Conservation (phyloP, 2,329 filamentous ascomycete species). For the Aspergillus transmontanensis region DNA sequence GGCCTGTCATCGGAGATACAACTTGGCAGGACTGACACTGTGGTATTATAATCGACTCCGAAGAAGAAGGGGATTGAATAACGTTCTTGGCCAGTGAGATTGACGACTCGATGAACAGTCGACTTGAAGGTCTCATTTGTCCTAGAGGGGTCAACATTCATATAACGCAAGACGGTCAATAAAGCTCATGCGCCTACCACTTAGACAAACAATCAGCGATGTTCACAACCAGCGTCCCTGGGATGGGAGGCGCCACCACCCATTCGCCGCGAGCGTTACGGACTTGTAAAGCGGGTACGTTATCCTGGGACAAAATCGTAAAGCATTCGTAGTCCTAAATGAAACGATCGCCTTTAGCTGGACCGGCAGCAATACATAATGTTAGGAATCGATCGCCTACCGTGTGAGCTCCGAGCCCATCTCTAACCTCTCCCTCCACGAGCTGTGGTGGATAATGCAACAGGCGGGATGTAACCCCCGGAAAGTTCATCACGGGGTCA, state of each 20-base stretch:
- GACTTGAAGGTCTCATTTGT: slow-evolving; percentile 43
- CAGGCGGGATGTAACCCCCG: slow-evolving; percentile 43
- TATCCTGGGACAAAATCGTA: slow-evolving; percentile 45
- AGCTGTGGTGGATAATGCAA: slow-evolving; percentile 45
- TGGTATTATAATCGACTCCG: slow-evolving; percentile 42
- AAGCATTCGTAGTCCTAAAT: slow-evolving; percentile 42
- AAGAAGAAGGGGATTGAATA: slow-evolving; percentile 48
- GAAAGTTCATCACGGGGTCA: slow-evolving; percentile 33
- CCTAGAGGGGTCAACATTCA: slow-evolving; percentile 25
- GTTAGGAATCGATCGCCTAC: slow-evolving; percentile 14
- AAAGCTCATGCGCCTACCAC: slow-evolving; percentile 18
- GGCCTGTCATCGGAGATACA: slow-evolving; percentile 18
- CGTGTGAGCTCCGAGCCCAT: slow-evolving; percentile 46
- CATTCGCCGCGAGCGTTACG: slow-evolving; percentile 34
- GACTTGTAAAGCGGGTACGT: slow-evolving; percentile 40
- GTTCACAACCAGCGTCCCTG: slow-evolving; percentile 33
- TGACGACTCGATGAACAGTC: slow-evolving; percentile 45
- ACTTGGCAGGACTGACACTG: slow-evolving; percentile 29
- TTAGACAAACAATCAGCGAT: slow-evolving; percentile 35
- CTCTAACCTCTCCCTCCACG: slow-evolving; percentile 34
- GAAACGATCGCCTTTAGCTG: background rate
- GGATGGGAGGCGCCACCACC: slow-evolving; percentile 27
- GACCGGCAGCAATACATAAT: background rate
- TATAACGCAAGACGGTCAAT: too few relatives aligned
- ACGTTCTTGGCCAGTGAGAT: slow-evolving; percentile 40